Conservation (phyloP, 2,329 filamentous ascomycete genomes). For the Ascochyta fabae region DNA sequence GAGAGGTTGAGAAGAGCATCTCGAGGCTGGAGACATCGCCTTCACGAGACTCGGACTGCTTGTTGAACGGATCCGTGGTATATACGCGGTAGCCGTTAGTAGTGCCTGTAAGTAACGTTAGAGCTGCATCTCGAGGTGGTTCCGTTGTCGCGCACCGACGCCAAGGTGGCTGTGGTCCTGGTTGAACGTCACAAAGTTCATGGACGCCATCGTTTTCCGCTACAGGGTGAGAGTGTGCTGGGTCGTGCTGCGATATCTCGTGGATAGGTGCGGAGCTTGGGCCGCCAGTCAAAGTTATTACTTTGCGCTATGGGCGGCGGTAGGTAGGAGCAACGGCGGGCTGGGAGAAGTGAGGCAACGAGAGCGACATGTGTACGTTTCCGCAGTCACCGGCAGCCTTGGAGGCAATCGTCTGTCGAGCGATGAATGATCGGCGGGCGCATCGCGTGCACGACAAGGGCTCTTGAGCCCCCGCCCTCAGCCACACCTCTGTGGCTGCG, state of each 20-base stretch:
- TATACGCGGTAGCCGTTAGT: slow-evolving; percentile 95
- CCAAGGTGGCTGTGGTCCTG: slow-evolving; percentile 98
- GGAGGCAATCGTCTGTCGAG: slow-evolving; percentile 12
- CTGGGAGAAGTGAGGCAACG: slow-evolving; percentile 4
- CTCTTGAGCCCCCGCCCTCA: slow-evolving; percentile 31
- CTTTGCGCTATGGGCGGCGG: slow-evolving; percentile 18
- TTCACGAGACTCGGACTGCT: slow-evolving; percentile 93
- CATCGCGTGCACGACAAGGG: slow-evolving; percentile 26
- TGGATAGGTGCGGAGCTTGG: slow-evolving; percentile 27
- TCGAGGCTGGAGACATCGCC: slow-evolving; percentile 95
- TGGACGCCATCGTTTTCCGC: slow-evolving; percentile 50
- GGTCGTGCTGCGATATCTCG: slow-evolving; percentile 11
- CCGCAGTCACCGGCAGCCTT: slow-evolving; percentile 13
- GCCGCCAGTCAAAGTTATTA: slow-evolving; percentile 8
- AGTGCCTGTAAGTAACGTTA: slow-evolving; percentile 66
- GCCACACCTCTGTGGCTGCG: slow-evolving; percentile 24
- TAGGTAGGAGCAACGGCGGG: slow-evolving; percentile 9
- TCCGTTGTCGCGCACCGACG: slow-evolving; percentile 70
- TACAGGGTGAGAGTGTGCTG: not conserved
- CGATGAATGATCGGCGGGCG: slow-evolving; percentile 16
- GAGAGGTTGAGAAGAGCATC: slow-evolving; percentile 97
- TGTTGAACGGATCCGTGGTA: slow-evolving; percentile 93
- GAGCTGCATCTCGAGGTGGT: not conserved
- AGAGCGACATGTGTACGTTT: slow-evolving; percentile 22
- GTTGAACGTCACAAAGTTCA: slow-evolving; percentile 99